Conservation (phyloP, 2,329 filamentous ascomycete species). For the Fusarium gaditjirri region DNA sequence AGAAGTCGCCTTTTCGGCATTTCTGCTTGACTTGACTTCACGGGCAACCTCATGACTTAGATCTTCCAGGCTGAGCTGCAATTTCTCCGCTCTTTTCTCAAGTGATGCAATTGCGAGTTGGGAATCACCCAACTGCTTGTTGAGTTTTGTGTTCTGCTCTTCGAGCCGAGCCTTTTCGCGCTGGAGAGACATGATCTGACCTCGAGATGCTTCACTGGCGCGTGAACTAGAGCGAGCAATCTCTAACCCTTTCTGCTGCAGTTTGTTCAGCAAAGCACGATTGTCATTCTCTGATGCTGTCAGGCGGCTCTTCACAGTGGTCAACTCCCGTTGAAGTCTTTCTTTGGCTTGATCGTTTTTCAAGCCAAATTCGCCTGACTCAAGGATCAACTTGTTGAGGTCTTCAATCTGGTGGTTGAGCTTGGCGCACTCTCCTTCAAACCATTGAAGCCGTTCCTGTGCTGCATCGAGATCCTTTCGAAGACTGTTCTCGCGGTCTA, state of each 20-base stretch:
- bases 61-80: conserved; percentile 88
- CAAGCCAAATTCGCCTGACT: conserved; percentile 88
- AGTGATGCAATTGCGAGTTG: conserved; percentile 84
- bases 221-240: conserved; percentile 90
- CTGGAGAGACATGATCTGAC: conserved; percentile 79
- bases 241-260: conserved; percentile 96
- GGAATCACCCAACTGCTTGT: conserved; percentile 85
- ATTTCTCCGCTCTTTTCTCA: conserved; percentile 94
- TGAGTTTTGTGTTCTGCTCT: conserved; percentile 82
- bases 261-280: conserved; percentile 91
- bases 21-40: conserved; percentile 89
- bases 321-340: conserved; percentile 87
- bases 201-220: conserved; percentile 83
- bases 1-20: conserved; percentile 88
- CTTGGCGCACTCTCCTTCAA: conserved; percentile 81
- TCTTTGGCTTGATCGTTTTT: conserved; percentile 96
- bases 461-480: conserved; percentile 84
- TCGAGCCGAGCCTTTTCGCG: conserved; percentile 85
- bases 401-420: conserved; percentile 84
- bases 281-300: conserved; percentile 97
- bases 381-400: conserved; percentile 85
- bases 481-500: conserved; percentile 81
- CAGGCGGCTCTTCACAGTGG: conserved; percentile 89
- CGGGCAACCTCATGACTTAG: conserved; percentile 90
- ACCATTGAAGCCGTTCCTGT: conserved; percentile 78